Percentiles rank a stretch among this genome's conserved stretches.
Evolutionary conservation across 2,329 filamentous ascomycete species (phyloP).

Genomic region (Xylaria hypoxylon): DNA sequence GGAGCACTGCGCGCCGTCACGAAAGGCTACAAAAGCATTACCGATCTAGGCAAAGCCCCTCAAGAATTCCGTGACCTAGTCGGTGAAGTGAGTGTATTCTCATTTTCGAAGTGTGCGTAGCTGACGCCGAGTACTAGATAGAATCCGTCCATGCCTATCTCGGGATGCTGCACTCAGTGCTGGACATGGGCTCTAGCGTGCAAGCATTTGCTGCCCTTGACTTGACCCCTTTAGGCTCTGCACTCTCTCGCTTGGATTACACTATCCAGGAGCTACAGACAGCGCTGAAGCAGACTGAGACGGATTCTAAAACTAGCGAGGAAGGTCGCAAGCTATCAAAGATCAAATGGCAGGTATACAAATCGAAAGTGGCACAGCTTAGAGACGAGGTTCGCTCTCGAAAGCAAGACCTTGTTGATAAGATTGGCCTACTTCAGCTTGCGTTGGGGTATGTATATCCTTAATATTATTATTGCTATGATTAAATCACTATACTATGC

Average conservation of each 20-base stretch:
- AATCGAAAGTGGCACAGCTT: conserved; percentile 12
- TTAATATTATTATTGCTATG: neutral
- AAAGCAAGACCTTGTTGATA: conserved; percentile 23
- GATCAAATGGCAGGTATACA: conserved; percentile 25
- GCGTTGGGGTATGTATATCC: conserved; percentile 9
- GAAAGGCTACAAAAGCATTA: conserved; percentile 8
- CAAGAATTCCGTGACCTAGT: conserved; percentile 5
- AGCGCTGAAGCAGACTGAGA: conserved; percentile 10
- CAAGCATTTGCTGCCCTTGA: conserved; percentile 4
- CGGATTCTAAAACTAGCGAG: neutral
- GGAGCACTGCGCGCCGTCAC: neutral
- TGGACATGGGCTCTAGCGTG: conserved; percentile 1
- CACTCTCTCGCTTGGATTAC: conserved; percentile 17
- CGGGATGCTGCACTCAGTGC: conserved; percentile 15
- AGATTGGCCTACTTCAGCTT: conserved; percentile 33
- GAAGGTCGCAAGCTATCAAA: conserved; percentile 19
- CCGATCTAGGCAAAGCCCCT: conserved; percentile 1
- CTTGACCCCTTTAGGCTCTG: neutral
- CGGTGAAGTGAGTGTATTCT: conserved; percentile 1
- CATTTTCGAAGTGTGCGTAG: neutral
- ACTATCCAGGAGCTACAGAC: conserved; percentile 12
- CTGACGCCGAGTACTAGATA: neutral
- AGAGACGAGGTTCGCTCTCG: conserved; percentile 7
- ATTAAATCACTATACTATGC: neutral
- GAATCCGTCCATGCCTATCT: conserved; percentile 7